Conservation (phyloP, 78 protist species). For the Cavenderia fasciculata region DNA sequence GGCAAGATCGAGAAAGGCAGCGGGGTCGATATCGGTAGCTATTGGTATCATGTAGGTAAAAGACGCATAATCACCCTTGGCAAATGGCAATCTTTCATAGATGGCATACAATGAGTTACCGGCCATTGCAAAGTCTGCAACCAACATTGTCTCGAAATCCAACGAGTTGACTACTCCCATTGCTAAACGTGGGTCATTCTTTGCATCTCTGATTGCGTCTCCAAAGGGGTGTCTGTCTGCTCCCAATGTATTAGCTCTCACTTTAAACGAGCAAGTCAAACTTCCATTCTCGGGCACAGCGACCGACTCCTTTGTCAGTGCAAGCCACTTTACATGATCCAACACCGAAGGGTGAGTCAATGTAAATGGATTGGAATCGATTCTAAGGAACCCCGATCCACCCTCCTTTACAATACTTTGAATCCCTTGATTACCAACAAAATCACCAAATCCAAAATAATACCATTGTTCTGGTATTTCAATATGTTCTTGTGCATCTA, state of each 20-base stretch:
- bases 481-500: too few species aligned
- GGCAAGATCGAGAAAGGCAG: background rate
- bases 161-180: slow-evolving; percentile 4
- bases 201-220: background rate
- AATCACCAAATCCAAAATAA: slow-evolving; percentile 4
- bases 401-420: background rate
- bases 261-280: background rate
- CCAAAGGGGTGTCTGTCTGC: slow-evolving; percentile 14
- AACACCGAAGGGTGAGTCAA: background rate
- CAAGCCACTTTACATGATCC: slow-evolving; percentile 37
- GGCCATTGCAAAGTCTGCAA: slow-evolving; percentile 9
- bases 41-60: slow-evolving; percentile 5
- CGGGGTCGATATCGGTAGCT: background rate
- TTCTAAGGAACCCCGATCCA: background rate
- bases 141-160: slow-evolving; percentile 19
- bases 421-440: slow-evolving; percentile 24
- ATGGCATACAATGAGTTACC: background rate
- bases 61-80: background rate
- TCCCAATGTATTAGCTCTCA: background rate
- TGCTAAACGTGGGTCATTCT: slow-evolving; percentile 16
- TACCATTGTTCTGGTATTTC: too few species aligned
- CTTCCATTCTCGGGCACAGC: slow-evolving; percentile 3
- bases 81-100: slow-evolving; percentile 32
- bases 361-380: slow-evolving; percentile 47
- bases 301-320: background rate